These are phyloP conservation scores for Cerrena zonata DNA, from an alignment of 1,284 basidiomycete species.

Conservation along the genomic window DNA sequence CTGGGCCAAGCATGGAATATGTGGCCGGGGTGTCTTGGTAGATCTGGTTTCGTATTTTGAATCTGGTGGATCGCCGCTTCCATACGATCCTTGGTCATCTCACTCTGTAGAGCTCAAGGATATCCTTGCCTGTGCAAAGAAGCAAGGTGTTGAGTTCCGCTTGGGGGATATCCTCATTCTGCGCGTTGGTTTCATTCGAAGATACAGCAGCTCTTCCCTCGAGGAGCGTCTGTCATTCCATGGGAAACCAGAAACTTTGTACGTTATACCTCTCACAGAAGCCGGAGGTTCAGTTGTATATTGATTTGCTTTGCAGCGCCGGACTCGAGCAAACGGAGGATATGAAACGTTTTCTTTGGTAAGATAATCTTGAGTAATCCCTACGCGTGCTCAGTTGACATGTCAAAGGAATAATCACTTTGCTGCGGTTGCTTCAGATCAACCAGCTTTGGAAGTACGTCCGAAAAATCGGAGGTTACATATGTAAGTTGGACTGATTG, in stretches of 20 bases:
- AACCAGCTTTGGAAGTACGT: constrained; percentile 62
- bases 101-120: constrained; percentile 52
- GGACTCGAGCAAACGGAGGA: constrained; percentile 65
- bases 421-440: constrained; percentile 67
- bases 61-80: constrained; percentile 34
- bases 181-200: constrained; percentile 61
- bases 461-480: neutral
- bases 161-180: constrained; percentile 57
- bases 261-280: constrained; percentile 17
- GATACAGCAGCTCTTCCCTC: constrained; percentile 42
- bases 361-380: constrained; percentile 13
- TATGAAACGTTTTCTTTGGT: constrained; percentile 71
- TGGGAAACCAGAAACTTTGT: constrained; percentile 47
- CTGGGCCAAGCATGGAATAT: constrained; percentile 70
- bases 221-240: constrained; percentile 44
- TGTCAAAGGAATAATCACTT: constrained; percentile 68
- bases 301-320: constrained; percentile 43
- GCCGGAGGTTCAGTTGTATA: too few relatives aligned
- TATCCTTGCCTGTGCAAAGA: constrained; percentile 56
- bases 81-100: constrained; percentile 63
- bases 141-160: constrained; percentile 50
- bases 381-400: neutral
- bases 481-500: neutral
- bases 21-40: constrained; percentile 62
- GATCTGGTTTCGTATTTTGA: constrained; percentile 53